Percentiles rank a stretch among this genome's conserved stretches.
These are phyloP conservation scores for Hyphodiscus hymeniophilus DNA, from an alignment of 495 filamentous ascomycete species.

Conservation along the genomic window DNA sequence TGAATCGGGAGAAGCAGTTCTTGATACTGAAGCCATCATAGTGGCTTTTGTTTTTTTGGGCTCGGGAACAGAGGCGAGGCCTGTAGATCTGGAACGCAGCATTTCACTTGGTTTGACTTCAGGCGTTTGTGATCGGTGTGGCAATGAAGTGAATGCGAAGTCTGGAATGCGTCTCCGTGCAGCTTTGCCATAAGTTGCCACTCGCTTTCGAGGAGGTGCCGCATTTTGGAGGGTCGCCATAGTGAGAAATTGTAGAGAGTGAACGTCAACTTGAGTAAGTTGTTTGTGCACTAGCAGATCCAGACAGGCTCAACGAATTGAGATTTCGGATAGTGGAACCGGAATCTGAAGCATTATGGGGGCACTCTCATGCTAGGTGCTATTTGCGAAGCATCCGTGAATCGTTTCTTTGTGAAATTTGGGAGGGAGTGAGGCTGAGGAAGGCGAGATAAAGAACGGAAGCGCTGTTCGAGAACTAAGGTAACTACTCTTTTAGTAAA, in stretches of 20 bases:
- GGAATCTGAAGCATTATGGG: too few relatives aligned
- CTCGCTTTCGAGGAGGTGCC: slow-evolving; percentile 29
- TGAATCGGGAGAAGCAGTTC: slow-evolving; percentile 1
- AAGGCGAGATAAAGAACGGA: too few relatives aligned
- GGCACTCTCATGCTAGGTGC: too few relatives aligned
- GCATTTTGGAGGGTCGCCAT: slow-evolving; percentile 23
- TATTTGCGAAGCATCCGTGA: too few relatives aligned
- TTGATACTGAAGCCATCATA: background rate
- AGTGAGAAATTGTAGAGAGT: background rate
- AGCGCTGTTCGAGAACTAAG: too few relatives aligned
- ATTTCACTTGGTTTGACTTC: background rate
- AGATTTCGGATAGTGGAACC: too few relatives aligned
- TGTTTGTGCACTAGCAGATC: too few relatives aligned
- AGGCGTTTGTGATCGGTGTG: slow-evolving; percentile 12
- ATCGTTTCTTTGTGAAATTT: too few relatives aligned
- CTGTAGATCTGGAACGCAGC: background rate
- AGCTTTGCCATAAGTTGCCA: slow-evolving; percentile 41
- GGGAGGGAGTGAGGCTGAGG: too few relatives aligned
- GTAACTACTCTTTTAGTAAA: too few relatives aligned
- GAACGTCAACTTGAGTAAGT: background rate
- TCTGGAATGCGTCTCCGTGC: slow-evolving; percentile 23
- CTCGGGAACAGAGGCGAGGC: background rate
- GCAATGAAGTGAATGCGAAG: slow-evolving; percentile 10
- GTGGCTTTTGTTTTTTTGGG: slow-evolving; percentile 5
- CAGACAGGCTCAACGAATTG: too few relatives aligned